These are phyloP conservation scores for Litsea cubeba DNA, from an alignment of 164 flowering plant genomes.

Conservation along the genomic window DNA sequence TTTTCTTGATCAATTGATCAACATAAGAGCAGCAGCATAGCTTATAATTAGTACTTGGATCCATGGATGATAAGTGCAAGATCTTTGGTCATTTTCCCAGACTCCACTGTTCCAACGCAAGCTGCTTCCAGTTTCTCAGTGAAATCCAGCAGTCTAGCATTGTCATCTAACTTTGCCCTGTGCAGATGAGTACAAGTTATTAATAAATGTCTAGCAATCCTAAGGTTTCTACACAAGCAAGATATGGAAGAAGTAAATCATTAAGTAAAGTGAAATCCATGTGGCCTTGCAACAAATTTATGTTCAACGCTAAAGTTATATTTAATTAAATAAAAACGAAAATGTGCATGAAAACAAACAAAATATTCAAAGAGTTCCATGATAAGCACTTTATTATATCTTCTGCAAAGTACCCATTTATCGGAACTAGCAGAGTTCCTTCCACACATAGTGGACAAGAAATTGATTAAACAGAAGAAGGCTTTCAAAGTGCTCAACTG, in stretches of 20 bases:
- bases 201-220: neutral
- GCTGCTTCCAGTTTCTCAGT: slow-evolving; percentile 84
- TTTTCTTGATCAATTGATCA: neutral
- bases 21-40: neutral
- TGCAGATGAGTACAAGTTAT: neutral
- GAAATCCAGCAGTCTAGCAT: slow-evolving; percentile 57
- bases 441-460: too few species aligned
- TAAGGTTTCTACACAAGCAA: neutral
- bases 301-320: too few species aligned
- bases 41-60: slow-evolving; percentile 42
- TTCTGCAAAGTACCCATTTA: too few species aligned
- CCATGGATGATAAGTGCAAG: slow-evolving; percentile 88
- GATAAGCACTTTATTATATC: too few species aligned
- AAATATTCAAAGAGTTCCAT: too few species aligned
- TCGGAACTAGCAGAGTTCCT: too few species aligned
- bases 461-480: too few species aligned
- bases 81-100: slow-evolving; percentile 97
- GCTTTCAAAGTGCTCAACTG: too few species aligned
- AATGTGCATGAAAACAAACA: too few species aligned
- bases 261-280: neutral
- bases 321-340: too few species aligned
- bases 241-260: neutral
- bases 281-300: neutral
- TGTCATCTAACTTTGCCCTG: slow-evolving; percentile 87
- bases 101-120: slow-evolving; percentile 73